These are phyloP conservation scores for Talaromyces atroroseus DNA, from an alignment of 2,329 filamentous ascomycete genomes.

Conservation along the genomic window DNA sequence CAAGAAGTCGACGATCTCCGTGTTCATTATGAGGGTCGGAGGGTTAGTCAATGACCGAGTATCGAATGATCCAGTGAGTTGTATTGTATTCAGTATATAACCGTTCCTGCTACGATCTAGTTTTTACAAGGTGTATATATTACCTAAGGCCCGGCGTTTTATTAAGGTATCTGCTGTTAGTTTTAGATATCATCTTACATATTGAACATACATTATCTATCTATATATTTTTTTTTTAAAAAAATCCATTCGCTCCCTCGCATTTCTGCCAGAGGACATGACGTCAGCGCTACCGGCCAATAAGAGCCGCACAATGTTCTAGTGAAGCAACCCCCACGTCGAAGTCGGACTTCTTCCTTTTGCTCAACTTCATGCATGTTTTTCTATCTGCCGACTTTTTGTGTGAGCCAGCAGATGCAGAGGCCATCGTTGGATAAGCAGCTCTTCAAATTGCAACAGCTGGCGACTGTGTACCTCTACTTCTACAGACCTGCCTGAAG, in stretches of 20 bases:
- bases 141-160: neutral
- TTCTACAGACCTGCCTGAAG: neutral
- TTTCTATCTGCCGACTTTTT: too few relatives aligned
- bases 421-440: too few relatives aligned
- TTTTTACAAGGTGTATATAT: neutral
- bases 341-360: too few relatives aligned
- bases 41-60: conserved; percentile 21
- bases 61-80: neutral
- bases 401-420: too few relatives aligned
- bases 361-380: too few relatives aligned
- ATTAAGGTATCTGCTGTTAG: neutral
- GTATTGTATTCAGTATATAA: neutral
- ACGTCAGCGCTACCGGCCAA: neutral
- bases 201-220: neutral
- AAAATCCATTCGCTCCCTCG: too few relatives aligned
- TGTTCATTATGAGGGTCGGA: conserved; percentile 33
- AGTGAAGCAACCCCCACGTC: neutral
- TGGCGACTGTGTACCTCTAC: neutral
- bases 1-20: conserved; percentile 64
- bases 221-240: too few relatives aligned
- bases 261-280: neutral
- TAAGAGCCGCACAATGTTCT: neutral
- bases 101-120: neutral
- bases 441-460: neutral
- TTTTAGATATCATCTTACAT: neutral